phyloP scores from a whole-genome alignment of 192 early-diverging fungal genomes.

The Backusella psychrophila region DNA sequence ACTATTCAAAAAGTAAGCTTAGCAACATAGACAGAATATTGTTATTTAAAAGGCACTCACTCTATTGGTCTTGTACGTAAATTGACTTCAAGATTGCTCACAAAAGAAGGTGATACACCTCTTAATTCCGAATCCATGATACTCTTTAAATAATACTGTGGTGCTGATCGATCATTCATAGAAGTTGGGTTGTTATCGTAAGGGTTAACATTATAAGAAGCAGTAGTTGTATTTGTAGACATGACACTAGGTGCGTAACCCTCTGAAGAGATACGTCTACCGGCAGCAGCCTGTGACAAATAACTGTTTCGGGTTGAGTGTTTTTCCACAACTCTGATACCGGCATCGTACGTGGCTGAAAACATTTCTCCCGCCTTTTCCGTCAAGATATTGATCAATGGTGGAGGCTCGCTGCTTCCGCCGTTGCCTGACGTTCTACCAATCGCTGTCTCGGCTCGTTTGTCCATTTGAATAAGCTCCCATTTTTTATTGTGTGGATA shows the following conservation, averaged over 20 bases:
- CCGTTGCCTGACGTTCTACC: slow-evolving; percentile 25
- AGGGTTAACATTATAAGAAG: not conserved
- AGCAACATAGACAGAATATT: not conserved
- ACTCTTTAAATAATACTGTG: slow-evolving; percentile 53
- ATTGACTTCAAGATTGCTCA: slow-evolving; percentile 48
- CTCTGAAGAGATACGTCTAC: not conserved
- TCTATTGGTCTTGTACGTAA: slow-evolving; percentile 50
- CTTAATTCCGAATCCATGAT: slow-evolving; percentile 50
- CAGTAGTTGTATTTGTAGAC: not conserved
- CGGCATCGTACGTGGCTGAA: slow-evolving; percentile 15
- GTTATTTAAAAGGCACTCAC: slow-evolving; percentile 26
- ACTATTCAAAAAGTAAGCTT: slow-evolving; percentile 24
- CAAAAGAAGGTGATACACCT: slow-evolving; percentile 45
- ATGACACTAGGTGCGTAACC: not conserved
- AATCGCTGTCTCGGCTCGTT: slow-evolving; percentile 7
- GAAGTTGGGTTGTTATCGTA: not conserved
- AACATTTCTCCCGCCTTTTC: slow-evolving; percentile 31
- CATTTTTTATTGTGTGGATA: slow-evolving; percentile 3
- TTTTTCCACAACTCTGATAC: slow-evolving; percentile 15
- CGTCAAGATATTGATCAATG: slow-evolving; percentile 25
- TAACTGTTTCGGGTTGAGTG: not conserved
- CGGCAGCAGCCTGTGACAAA: not conserved
- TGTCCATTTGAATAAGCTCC: slow-evolving; percentile 8
- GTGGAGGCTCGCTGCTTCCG: not conserved
- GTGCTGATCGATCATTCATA: slow-evolving; percentile 26